Conservation (phyloP, 208 protist genomes). For the Leptomonas seymouri region DNA sequence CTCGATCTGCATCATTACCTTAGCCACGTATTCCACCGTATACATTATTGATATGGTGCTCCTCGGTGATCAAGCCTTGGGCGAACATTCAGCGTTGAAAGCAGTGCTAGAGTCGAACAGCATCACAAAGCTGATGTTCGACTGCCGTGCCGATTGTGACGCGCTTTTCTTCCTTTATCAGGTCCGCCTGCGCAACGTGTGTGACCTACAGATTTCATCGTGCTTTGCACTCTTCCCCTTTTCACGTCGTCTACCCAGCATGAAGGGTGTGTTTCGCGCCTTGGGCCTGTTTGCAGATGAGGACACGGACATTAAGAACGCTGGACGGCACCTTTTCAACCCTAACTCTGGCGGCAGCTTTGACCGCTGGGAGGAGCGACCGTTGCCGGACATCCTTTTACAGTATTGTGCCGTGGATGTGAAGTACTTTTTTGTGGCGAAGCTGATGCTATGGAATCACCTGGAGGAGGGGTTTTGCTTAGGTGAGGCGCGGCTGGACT, state of each 20-base stretch:
- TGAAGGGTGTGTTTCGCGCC: constrained; percentile 49
- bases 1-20: constrained; percentile 62
- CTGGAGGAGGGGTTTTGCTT: constrained; percentile 27
- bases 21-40: constrained; percentile 52
- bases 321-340: constrained; percentile 51
- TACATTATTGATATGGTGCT: constrained; percentile 65
- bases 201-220: constrained; percentile 54
- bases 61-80: constrained; percentile 39
- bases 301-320: constrained; percentile 46
- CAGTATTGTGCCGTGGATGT: constrained; percentile 71
- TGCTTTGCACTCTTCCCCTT: constrained; percentile 37
- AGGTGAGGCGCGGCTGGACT: constrained; percentile 29
- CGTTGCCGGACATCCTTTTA: constrained; percentile 46
- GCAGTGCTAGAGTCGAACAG: constrained; percentile 39
- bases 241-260: constrained; percentile 41
- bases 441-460: constrained; percentile 35
- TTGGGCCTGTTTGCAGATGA: constrained; percentile 42
- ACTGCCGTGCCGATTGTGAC: constrained; percentile 67
- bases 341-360: constrained; percentile 44
- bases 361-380: constrained; percentile 55
- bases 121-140: constrained; percentile 71
- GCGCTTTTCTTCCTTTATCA: constrained; percentile 58
- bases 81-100: constrained; percentile 16
- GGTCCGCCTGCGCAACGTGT: constrained; percentile 51
- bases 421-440: constrained; percentile 64